Base-by-base conservation (phyloP, 495 filamentous ascomycete genomes). In the Aspergillus saccharolyticus region DNA sequence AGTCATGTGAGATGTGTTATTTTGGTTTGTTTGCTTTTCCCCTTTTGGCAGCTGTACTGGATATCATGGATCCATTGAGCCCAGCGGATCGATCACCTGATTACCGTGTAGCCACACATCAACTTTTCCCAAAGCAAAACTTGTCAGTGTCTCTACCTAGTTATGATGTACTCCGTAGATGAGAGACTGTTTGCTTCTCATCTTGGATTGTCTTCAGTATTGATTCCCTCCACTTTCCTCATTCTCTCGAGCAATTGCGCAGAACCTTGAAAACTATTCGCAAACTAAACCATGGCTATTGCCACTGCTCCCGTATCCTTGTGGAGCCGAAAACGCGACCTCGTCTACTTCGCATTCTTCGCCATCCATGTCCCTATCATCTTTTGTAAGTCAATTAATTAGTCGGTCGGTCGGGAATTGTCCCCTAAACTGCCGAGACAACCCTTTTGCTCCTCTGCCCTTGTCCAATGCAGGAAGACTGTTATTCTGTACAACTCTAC, bases 301-400 rank as follows among this genome's bases (percentile, higher is more conserved):
- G 22, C 47, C 14, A 50, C 47, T 30, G 22, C 47, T 5, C 15
- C 54, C 18, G 21, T 42, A 18, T 73, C 75, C 3, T 71, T 80
- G 24, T 70, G 68, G 62, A 53, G 25, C 20, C 77, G 80, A 44
- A 83, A 81, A 64, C 66, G 66, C 54, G 83, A 85, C 63, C 56
- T 85, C 20, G 55, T 82, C 28, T 91, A 91, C 74, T 78, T 91
- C 33, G 64, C 78, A 21, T 89, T 89, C 75, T 91, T 91, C 66
- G 58, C 74, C 57, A 79, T 85, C 24, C 85, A 88, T 62, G 59
- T 90, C 18, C 86, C 86, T 16, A 71, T 90, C 55, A 82, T 88
- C 54, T 80, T 88, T 63, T 73, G 87, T 89, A 73, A 65, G 83
- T 71, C 45, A n/a, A 4, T 19, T 9, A 28, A 9, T 4, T 3